phyloP scores from a whole-genome alignment of 1,284 basidiomycete genomes.

The Bothia castanella region DNA sequence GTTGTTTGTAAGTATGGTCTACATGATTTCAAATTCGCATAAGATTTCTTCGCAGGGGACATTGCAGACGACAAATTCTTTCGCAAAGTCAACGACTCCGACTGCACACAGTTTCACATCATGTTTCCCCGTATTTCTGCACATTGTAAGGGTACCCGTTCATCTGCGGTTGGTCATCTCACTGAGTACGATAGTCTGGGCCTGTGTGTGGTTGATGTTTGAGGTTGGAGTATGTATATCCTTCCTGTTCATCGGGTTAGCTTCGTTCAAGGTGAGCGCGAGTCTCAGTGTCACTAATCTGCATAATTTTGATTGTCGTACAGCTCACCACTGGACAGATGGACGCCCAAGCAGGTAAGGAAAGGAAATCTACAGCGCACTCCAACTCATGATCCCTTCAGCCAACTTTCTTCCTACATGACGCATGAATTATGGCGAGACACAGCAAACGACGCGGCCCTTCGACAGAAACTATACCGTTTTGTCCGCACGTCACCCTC shows the following conservation, averaged over 20 bases:
- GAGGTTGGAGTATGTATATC: conserved; percentile 61
- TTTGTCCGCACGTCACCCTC: conserved; percentile 7
- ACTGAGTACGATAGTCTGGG: conserved; percentile 55
- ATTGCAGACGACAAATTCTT: conserved; percentile 82
- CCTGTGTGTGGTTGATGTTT: conserved; percentile 70
- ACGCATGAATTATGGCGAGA: conserved; percentile 7
- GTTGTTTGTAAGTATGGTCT: conserved; percentile 58
- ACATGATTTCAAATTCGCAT: neutral
- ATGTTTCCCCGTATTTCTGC: conserved; percentile 63
- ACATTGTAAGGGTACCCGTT: conserved; percentile 45
- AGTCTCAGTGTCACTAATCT: neutral
- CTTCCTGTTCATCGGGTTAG: conserved; percentile 68
- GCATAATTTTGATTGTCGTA: conserved; percentile 12
- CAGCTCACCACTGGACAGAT: conserved; percentile 52
- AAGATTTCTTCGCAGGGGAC: conserved; percentile 55
- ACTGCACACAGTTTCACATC: conserved; percentile 72
- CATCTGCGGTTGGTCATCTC: conserved; percentile 2
- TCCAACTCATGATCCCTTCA: conserved; percentile 24
- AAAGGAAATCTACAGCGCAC: neutral
- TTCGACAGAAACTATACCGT: conserved; percentile 5
- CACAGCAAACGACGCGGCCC: neutral
- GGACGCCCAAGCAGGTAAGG: conserved; percentile 56
- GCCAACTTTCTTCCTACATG: conserved; percentile 39
- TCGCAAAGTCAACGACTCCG: conserved; percentile 80
- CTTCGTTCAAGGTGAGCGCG: conserved; percentile 62